These are phyloP conservation scores for Pythium brassicae DNA, from an alignment of 352 stramenopile species.

Conservation along the genomic window DNA sequence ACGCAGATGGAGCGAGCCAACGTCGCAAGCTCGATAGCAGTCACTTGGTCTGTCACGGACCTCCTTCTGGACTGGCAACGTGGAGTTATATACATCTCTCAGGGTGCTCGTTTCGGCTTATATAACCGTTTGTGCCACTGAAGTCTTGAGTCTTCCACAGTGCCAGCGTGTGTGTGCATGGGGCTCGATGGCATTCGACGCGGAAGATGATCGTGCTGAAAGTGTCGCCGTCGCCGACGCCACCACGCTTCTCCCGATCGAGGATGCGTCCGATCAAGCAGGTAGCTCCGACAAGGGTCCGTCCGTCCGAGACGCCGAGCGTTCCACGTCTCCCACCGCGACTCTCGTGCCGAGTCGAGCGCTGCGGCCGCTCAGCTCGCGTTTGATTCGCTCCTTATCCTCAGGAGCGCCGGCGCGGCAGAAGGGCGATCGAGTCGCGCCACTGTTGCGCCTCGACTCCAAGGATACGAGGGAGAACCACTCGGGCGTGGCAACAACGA, in stretches of 20 bases:
- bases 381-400: conserved; percentile 1
- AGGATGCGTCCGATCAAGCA: neutral
- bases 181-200: too few relatives aligned
- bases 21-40: too few relatives aligned
- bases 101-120: too few relatives aligned
- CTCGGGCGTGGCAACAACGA: neutral
- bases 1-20: too few relatives aligned
- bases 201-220: too few relatives aligned
- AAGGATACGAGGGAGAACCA: neutral
- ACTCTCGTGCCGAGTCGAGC: neutral
- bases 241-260: neutral
- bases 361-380: neutral
- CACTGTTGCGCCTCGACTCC: neutral
- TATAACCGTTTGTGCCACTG: too few relatives aligned
- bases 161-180: too few relatives aligned
- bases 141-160: too few relatives aligned
- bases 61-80: too few relatives aligned
- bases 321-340: neutral
- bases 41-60: too few relatives aligned
- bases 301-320: neutral
- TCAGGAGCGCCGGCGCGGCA: neutral
- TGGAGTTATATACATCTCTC: too few relatives aligned
- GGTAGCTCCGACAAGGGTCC: neutral
- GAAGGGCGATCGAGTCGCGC: conserved; percentile 10
- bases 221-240: neutral